Conservation (phyloP, 1,139 yeast species). For the Nakaseomyces uthaithaninus region DNA sequence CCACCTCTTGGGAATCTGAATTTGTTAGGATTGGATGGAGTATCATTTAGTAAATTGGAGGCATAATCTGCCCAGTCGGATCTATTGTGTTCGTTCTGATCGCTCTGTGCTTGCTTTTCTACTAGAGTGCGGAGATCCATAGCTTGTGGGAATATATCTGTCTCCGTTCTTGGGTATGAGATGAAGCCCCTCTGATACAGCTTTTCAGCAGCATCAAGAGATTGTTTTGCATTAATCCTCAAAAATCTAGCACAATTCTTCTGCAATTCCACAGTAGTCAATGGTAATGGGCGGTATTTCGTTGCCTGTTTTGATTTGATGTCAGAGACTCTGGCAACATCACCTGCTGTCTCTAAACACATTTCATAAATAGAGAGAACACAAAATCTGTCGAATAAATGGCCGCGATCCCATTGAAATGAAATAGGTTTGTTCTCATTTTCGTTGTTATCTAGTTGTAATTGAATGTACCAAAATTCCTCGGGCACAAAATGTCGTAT, state of each 20-base stretch:
- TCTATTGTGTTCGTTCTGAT: slow-evolving; percentile 18
- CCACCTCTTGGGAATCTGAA: slow-evolving; percentile 70
- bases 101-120: slow-evolving; percentile 47
- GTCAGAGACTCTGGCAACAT: slow-evolving; percentile 44
- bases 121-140: slow-evolving; percentile 64
- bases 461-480: slow-evolving; percentile 65
- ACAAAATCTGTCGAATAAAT: slow-evolving; percentile 63
- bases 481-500: slow-evolving; percentile 67
- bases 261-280: slow-evolving; percentile 93
- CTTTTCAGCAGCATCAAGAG: slow-evolving; percentile 78
- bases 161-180: slow-evolving; percentile 96
- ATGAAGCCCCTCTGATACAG: slow-evolving; percentile 78
- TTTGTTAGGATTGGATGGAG: slow-evolving; percentile 20
- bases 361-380: slow-evolving; percentile 58
- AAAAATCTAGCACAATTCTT: slow-evolving; percentile 72
- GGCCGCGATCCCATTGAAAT: slow-evolving; percentile 59
- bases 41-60: slow-evolving; percentile 27
- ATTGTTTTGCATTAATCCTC: slow-evolving; percentile 71
- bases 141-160: slow-evolving; percentile 70
- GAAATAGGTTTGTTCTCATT: slow-evolving; percentile 27
- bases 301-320: slow-evolving; percentile 57
- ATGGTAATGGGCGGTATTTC: slow-evolving; percentile 77
- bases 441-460: slow-evolving; percentile 42
- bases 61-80: slow-evolving; percentile 46
- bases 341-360: slow-evolving; percentile 42